Percentiles rank a stretch among this genome's conserved stretches.
phyloP scores from a whole-genome alignment of 2,329 filamentous ascomycete genomes.

The Macrophomina tecta region DNA sequence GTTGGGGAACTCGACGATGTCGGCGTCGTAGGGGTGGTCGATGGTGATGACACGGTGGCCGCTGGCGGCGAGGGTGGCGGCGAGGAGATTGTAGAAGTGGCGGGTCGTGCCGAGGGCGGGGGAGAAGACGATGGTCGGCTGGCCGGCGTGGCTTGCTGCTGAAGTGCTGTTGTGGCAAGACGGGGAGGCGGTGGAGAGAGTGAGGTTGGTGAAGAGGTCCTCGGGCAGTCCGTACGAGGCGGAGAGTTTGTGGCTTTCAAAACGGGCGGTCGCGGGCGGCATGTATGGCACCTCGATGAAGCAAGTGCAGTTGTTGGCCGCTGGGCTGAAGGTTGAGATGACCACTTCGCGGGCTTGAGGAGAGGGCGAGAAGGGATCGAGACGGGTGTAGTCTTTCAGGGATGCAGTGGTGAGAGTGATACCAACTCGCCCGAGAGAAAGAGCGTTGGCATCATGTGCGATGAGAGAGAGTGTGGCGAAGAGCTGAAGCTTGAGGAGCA shows the following conservation, averaged over 20 bases:
- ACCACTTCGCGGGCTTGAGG: not conserved
- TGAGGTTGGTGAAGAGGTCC: not conserved
- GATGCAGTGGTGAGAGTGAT: not conserved
- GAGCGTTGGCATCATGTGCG: not conserved
- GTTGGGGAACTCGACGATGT: conserved; percentile 56
- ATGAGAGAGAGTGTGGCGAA: not conserved
- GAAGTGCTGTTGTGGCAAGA: not conserved
- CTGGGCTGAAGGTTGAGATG: conserved; percentile 1
- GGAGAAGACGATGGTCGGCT: conserved; percentile 49
- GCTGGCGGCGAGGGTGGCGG: conserved; percentile 53
- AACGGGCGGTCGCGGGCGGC: not conserved
- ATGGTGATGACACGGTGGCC: conserved; percentile 56
- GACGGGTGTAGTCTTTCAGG: not conserved
- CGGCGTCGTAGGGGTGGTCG: conserved; percentile 57
- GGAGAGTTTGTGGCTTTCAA: not conserved
- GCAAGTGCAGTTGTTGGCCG: not conserved
- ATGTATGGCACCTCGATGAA: not conserved
- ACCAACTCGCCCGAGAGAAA: not conserved
- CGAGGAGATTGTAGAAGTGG: conserved; percentile 52
- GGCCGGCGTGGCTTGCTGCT: conserved; percentile 27
- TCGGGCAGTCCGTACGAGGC: not conserved
- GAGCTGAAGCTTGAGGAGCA: not conserved
- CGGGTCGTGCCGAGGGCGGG: conserved; percentile 54
- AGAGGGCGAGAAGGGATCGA: not conserved
- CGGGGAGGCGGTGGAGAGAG: not conserved